Evolutionary conservation across 371 early-diverging fungal genomes (phyloP).

Genomic region (Capillidium heterosporum): DNA sequence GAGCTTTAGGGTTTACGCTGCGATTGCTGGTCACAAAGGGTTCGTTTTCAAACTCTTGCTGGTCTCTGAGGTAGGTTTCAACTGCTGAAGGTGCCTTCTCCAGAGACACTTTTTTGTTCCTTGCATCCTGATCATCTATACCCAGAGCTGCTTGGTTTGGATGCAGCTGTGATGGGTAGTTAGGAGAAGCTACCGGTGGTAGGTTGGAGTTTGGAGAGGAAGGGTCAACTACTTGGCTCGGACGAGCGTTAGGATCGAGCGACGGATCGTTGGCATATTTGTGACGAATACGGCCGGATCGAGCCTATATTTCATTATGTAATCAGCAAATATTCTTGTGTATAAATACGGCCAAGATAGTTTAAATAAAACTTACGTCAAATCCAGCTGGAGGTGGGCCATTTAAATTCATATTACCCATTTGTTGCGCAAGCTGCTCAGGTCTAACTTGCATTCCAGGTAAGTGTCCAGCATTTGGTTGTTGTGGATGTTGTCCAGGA

Average conservation of each 20-base stretch:
- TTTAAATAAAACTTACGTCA: not conserved
- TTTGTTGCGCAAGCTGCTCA: not conserved
- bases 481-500: not conserved
- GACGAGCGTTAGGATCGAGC: not conserved
- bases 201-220: not conserved
- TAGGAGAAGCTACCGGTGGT: not conserved
- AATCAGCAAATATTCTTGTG: not conserved
- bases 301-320: not conserved
- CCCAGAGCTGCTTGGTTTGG: too few species aligned
- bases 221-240: not conserved
- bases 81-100: conserved; percentile 67
- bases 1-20: conserved; percentile 52
- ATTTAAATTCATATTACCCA: not conserved
- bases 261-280: conserved; percentile 4
- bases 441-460: too few species aligned
- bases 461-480: not conserved
- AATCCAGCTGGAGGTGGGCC: not conserved
- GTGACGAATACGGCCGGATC: not conserved
- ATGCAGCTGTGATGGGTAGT: not conserved
- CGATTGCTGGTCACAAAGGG: conserved; percentile 53
- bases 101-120: too few species aligned
- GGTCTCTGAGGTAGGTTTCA: conserved; percentile 58
- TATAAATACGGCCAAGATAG: too few species aligned
- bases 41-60: conserved; percentile 31
- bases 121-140: too few species aligned